Base-by-base conservation (phyloP, 495 filamentous ascomycete genomes). In the Ramalina peruviana region DNA sequence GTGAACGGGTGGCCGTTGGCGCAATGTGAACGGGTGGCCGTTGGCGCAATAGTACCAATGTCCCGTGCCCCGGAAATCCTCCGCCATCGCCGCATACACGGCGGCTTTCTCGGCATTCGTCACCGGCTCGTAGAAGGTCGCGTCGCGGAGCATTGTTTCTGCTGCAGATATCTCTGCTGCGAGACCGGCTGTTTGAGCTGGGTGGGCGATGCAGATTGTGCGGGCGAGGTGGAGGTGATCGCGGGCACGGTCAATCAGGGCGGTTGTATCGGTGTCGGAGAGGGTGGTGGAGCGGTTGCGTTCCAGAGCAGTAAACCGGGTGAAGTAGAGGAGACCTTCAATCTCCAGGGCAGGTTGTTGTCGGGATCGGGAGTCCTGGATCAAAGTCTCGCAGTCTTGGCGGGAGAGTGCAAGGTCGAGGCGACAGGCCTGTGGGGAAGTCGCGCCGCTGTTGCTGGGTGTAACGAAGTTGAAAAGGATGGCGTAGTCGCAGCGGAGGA, bases 41-140 rank as follows among this genome's bases (percentile, higher is more conserved):
- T 86, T 85, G 38, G 47, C 61, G 51, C 81, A 86, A 15, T 69
- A 69, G 62, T 85, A 86, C 82, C 79, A 85, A 60, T 83, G 79
- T 0, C 80, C 79, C 5, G 71, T 81, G 3, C 72, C 69, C 1
- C 36, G 51, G 27, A 80, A 79, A 46, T 71, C 70, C 0, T 43
- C 50, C 5, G 66, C 50, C 76, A 81, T 81, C 5, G 72, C 75
- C 1, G 57, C 36, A 16, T 75, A 68, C 11, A 80, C 62, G 39
- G 65, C 67, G 21, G 63, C 58, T 26, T 68, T 66, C 52, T 76
- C 69, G 23, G 65, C 63, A 46, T 65, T 72, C n/a, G 62, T 71
- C 20, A 76, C 66, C 13, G 62, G 48, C 12, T 57, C 56, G 58
- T 73, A 71, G 55, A 73, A 72, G 11, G 60, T 66, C 26, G 58